These are phyloP conservation scores for Magnaporthales sp. DNA, from an alignment of 2,329 filamentous ascomycete species.

Conservation along the genomic window DNA sequence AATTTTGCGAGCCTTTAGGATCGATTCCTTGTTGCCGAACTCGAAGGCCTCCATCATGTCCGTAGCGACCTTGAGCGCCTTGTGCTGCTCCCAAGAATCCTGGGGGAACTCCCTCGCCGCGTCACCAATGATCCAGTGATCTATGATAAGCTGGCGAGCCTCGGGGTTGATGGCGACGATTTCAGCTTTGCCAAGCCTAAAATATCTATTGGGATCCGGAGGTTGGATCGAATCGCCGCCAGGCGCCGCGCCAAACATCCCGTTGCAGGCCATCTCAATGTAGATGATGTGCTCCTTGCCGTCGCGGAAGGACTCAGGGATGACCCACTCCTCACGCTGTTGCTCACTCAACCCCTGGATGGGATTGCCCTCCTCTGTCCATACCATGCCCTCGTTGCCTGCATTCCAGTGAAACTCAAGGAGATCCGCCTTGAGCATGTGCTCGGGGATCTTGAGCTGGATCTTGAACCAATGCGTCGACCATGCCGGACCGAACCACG, in stretches of 20 bases:
- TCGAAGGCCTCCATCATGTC: conserved; percentile 59
- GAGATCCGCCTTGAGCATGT: conserved; percentile 59
- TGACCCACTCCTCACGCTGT: conserved; percentile 55
- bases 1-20: conserved; percentile 47
- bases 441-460: conserved; percentile 63
- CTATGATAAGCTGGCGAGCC: conserved; percentile 50
- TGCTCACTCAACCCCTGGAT: conserved; percentile 58
- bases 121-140: conserved; percentile 59
- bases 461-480: conserved; percentile 97
- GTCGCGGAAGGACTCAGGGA: conserved; percentile 49
- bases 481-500: conserved; percentile 88
- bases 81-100: conserved; percentile 54
- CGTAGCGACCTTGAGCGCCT: conserved; percentile 53
- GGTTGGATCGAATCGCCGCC: conserved; percentile 50
- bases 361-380: conserved; percentile 52
- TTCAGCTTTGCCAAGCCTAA: conserved; percentile 44
- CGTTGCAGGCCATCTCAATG: conserved; percentile 63
- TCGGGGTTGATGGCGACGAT: conserved; percentile 55
- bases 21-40: conserved; percentile 47
- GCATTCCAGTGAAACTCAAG: conserved; percentile 63
- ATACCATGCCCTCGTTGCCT: conserved; percentile 57
- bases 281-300: conserved; percentile 56
- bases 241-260: conserved; percentile 48
- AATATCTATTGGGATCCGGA: conserved; percentile 49
- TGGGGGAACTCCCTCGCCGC: conserved; percentile 55